These are phyloP conservation scores for Stellera chamaejasme DNA, from an alignment of 345 rosid species.

Conservation along the genomic window DNA sequence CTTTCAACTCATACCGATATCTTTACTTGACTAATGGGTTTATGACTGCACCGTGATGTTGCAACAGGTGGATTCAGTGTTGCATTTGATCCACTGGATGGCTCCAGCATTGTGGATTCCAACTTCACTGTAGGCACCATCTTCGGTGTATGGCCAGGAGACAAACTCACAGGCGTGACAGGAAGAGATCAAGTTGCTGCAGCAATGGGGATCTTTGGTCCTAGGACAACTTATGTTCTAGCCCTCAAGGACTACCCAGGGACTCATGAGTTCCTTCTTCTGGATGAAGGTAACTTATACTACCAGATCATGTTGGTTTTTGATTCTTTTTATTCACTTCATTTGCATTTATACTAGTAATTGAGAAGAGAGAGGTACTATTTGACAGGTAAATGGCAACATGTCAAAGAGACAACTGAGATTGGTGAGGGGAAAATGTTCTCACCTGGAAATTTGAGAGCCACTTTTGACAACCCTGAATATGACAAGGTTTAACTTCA, in stretches of 20 bases:
- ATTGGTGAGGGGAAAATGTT: constrained; percentile 84
- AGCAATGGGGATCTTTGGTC: constrained; percentile 96
- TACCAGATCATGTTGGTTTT: not conserved
- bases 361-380: constrained; percentile 3
- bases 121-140: constrained; percentile 91
- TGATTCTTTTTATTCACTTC: not conserved
- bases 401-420: constrained; percentile 86
- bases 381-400: constrained; percentile 86
- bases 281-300: constrained; percentile 70
- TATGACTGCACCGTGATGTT: not conserved
- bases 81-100: constrained; percentile 89
- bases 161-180: constrained; percentile 69
- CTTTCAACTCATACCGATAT: not conserved
- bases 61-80: constrained; percentile 80
- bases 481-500: constrained; percentile 45
- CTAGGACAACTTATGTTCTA: constrained; percentile 83
- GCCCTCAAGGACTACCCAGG: constrained; percentile 83
- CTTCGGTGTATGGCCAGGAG: constrained; percentile 99
- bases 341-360: not conserved
- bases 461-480: constrained; percentile 82
- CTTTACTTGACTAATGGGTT: not conserved
- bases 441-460: constrained; percentile 97
- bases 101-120: constrained; percentile 81
- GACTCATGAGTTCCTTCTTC: constrained; percentile 97
- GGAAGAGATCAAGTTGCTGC: constrained; percentile 94